Base-by-base conservation (phyloP, 768 basidiomycete species). In the Epithele typhae region DNA sequence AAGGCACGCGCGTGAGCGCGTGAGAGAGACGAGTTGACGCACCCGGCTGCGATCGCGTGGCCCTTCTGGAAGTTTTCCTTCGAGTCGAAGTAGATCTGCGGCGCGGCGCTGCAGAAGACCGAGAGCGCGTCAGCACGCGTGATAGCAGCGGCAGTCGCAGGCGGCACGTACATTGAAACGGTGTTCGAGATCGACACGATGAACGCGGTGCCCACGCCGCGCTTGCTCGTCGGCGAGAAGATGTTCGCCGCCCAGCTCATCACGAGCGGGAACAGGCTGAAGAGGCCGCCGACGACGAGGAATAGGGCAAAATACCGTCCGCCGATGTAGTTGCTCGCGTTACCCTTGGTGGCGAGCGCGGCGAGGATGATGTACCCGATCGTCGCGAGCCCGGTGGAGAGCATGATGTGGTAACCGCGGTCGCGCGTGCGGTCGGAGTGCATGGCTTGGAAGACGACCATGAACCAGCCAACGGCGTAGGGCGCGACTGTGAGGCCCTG, bases 221-320 rank as follows among this genome's bases (percentile, higher is more conserved):
- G 70, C 55, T 81, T 81, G 1, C 76, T 77, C 7, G 78, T 81
- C 10, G 78, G 78, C 5, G 78, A 75, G 57, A 81, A 78, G 1
- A 70, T 65, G 55, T 79, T 79, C 5, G 77, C 75, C 14, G 77
- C 78, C 78, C 78, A 81, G 56, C 75, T 76, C 78, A 79, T 79
- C 34, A 78, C 79, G 4, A 79, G 66, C 7, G 79, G 79, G 62
- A 79, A 79, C 45, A 79, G 54, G 48, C 73, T 75, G 52, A 72
- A 79, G 46, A 74, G 74, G 21, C 76, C 77, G 6, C 74, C 77
- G 25, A 77, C 70, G 37, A 79, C 75, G 22, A 81, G 63, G 64
- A 79, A 81, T 24, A 79, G 60, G 3, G 77, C 76, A 53, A 81
- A 79, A 56, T 81, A 81, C 2, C 74, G 69, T 5, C 76, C 77